Evolutionary conservation across 345 rosid species (phyloP).

Genomic region (Litchi chinensis): DNA sequence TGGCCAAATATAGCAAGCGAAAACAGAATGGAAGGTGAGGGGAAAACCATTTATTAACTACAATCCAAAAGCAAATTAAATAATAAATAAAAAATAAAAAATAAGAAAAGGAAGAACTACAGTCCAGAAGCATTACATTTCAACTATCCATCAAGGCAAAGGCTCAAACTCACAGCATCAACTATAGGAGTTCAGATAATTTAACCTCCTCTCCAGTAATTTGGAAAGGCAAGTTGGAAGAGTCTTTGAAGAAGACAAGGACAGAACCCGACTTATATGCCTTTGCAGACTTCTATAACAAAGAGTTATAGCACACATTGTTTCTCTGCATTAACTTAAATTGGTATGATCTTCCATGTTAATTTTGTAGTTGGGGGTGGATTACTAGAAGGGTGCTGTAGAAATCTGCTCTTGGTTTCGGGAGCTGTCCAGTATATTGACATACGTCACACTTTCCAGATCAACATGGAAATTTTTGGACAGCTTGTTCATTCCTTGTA

Average conservation of each 20-base stretch:
- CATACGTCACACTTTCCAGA: background rate
- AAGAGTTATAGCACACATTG: background rate
- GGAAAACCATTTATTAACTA: background rate
- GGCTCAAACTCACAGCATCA: slow-evolving; percentile 3
- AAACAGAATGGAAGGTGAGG: background rate
- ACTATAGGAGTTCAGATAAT: slow-evolving; percentile 6
- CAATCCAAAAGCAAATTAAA: too few relatives aligned
- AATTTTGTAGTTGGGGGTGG: background rate
- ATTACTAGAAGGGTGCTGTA: background rate
- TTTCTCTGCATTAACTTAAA: background rate
- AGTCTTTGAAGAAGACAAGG: background rate
- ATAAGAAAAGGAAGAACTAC: background rate
- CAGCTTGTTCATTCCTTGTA: background rate
- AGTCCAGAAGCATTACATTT: slow-evolving; percentile 1
- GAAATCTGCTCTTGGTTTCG: background rate
- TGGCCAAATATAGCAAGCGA: background rate
- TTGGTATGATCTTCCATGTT: background rate
- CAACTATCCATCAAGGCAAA: background rate
- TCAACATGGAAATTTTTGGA: background rate
- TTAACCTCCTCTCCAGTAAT: slow-evolving; percentile 1
- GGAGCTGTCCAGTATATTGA: background rate
- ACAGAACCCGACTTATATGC: background rate
- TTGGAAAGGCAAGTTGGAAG: background rate
- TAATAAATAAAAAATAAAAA: too few relatives aligned
- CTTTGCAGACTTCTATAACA: background rate